Percentiles rank a stretch among this genome's conserved stretches.
Conservation (phyloP, 768 basidiomycete genomes). For the Boletus patriciae region DNA sequence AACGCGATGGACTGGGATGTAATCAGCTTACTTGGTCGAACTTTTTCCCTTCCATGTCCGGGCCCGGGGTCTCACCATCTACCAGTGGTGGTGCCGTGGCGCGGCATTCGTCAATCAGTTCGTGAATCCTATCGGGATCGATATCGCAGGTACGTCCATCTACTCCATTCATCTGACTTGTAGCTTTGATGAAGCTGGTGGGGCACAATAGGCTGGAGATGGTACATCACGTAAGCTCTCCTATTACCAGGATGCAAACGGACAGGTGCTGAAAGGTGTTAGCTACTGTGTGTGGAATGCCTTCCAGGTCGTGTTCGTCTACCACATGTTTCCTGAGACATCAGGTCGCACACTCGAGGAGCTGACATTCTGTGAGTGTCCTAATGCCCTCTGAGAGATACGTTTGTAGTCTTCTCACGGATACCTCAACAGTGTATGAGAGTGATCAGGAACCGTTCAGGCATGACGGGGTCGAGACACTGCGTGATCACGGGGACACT, state of each 20-base stretch:
- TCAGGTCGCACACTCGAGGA: conserved; percentile 8
- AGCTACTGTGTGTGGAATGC: not conserved
- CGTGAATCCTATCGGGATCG: conserved; percentile 11
- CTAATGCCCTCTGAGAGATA: no score
- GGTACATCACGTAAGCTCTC: conserved; percentile 5
- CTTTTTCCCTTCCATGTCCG: conserved; percentile 62
- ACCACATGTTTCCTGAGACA: no score
- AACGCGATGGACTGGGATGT: no score
- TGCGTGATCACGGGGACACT: not conserved
- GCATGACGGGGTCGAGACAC: not conserved
- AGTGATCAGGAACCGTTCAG: not conserved
- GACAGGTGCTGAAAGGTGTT: not conserved
- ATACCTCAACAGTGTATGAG: not conserved
- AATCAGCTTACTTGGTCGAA: conserved; percentile 58
- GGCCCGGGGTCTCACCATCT: conserved; percentile 59
- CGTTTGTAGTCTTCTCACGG: not conserved
- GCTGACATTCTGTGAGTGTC: conserved; percentile 12
- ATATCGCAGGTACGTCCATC: not conserved
- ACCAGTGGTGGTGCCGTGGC: conserved; percentile 56
- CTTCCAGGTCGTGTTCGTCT: no score
- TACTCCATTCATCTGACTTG: not conserved
- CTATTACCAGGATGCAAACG: no score
- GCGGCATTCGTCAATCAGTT: not conserved
- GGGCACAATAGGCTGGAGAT: conserved; percentile 10
- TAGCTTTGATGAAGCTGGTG: not conserved